These are phyloP conservation scores for Stephanodiscus triporus DNA, from an alignment of 108 stramenopile genomes.

Conservation along the genomic window DNA sequence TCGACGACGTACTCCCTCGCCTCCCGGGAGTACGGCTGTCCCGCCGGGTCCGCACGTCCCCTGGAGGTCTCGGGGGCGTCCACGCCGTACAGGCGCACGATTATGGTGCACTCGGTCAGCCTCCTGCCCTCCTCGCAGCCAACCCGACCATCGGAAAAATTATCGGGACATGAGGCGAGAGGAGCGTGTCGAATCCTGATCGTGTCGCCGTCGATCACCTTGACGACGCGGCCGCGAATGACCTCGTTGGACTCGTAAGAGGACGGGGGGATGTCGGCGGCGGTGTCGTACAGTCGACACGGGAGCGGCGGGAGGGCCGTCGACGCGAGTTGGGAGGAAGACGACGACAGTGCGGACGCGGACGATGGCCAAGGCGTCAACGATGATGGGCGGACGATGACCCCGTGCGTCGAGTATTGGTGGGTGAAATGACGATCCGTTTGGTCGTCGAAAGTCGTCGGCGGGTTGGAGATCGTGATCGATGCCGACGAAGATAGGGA, in stretches of 20 bases:
- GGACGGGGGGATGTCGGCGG: constrained; percentile 54
- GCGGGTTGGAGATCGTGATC: too few species aligned
- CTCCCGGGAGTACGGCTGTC: constrained; percentile 58
- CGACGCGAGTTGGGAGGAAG: too few species aligned
- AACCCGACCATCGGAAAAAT: neutral
- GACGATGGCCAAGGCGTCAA: too few species aligned
- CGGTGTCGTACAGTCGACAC: constrained; percentile 54
- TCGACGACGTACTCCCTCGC: constrained; percentile 53
- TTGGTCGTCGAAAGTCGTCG: too few species aligned
- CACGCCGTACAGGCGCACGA: constrained; percentile 65
- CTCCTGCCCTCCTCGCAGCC: neutral
- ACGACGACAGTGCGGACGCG: too few species aligned
- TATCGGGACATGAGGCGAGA: too few species aligned
- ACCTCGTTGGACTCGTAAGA: constrained; percentile 29
- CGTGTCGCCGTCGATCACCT: constrained; percentile 75
- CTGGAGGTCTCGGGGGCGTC: constrained; percentile 63
- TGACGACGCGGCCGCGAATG: constrained; percentile 58
- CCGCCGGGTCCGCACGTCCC: constrained; percentile 35
- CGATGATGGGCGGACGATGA: too few species aligned
- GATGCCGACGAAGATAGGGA: too few species aligned
- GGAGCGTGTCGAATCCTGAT: constrained; percentile 41
- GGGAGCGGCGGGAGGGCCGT: too few species aligned
- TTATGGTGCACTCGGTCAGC: constrained; percentile 55
- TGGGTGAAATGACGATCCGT: too few species aligned
- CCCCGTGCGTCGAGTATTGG: too few species aligned